phyloP scores from a whole-genome alignment of 495 filamentous ascomycete species.

The Thermochaetoides thermophila region DNA sequence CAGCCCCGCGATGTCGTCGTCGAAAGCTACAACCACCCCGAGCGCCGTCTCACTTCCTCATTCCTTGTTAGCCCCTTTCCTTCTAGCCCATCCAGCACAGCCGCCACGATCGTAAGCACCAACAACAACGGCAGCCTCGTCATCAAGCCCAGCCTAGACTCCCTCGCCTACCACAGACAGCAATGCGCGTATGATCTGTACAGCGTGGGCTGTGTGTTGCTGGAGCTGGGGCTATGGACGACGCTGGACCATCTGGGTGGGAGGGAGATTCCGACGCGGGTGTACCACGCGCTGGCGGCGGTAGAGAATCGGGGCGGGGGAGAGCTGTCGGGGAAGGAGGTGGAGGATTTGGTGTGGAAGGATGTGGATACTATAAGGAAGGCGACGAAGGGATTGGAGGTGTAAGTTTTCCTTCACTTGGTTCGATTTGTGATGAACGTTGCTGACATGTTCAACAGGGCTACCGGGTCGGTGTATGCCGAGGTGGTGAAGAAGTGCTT shows the following conservation, averaged over 20 bases:
- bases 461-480: constrained; percentile 4
- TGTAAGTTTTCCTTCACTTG: constrained; percentile 1
- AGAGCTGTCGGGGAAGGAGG: background rate
- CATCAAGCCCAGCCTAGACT: too few relatives aligned
- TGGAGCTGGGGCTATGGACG: constrained; percentile 8
- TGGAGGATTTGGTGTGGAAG: constrained; percentile 1
- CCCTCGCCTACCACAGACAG: too few relatives aligned
- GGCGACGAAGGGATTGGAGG: constrained; percentile 4
- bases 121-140: too few relatives aligned
- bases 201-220: constrained; percentile 2
- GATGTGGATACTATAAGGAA: constrained; percentile 3
- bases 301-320: background rate
- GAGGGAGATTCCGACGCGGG: constrained; percentile 2
- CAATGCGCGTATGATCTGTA: constrained; percentile 6
- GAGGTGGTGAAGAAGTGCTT: constrained; percentile 5
- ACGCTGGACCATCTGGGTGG: constrained; percentile 4
- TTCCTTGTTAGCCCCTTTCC: too few relatives aligned
- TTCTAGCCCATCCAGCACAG: too few relatives aligned
- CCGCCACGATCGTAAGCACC: too few relatives aligned
- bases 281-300: background rate
- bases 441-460: constrained; percentile 1
- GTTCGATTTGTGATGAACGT: background rate
- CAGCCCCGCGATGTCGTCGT: background rate
- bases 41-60: background rate
- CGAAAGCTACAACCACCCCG: constrained; percentile 6